Evolutionary conservation across 305 asterid species (phyloP).

Genomic region (Solanum chacoense): DNA sequence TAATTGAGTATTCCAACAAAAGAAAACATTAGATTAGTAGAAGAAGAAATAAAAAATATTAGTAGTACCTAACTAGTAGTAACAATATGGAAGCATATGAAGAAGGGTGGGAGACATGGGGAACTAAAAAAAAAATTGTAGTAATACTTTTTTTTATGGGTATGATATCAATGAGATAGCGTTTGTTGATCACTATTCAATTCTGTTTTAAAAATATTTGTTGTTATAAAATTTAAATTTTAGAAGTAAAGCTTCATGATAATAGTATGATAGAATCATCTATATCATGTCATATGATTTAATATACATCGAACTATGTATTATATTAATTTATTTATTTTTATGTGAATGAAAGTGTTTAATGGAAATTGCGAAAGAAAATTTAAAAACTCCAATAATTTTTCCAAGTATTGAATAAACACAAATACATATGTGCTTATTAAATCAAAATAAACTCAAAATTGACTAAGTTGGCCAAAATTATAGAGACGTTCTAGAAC

Average conservation of each 20-base stretch:
- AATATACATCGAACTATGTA: too few relatives aligned
- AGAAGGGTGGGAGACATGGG: neutral
- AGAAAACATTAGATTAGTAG: neutral
- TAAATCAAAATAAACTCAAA: neutral
- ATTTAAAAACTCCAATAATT: neutral
- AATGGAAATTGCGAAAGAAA: neutral
- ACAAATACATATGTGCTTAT: neutral
- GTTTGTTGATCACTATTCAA: accelerated
- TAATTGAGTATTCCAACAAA: constrained; percentile 1
- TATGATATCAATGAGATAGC: neutral
- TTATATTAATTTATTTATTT: too few relatives aligned
- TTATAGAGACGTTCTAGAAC: neutral
- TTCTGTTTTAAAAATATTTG: neutral
- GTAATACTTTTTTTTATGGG: accelerated
- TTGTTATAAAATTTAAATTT: neutral
- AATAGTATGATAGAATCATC: neutral
- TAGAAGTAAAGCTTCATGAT: neutral
- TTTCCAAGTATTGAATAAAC: neutral
- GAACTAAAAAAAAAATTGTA: neutral
- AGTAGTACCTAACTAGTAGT: neutral
- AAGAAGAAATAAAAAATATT: neutral
- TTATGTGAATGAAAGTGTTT: neutral
- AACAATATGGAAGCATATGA: neutral
- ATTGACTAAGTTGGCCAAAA: neutral
- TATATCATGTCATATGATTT: neutral